A percentile compares a stretch with the other conserved stretches of the same genome.
These are phyloP conservation scores for Trichomonas tenax DNA, from an alignment of 208 protist genomes.

Conservation along the genomic window DNA sequence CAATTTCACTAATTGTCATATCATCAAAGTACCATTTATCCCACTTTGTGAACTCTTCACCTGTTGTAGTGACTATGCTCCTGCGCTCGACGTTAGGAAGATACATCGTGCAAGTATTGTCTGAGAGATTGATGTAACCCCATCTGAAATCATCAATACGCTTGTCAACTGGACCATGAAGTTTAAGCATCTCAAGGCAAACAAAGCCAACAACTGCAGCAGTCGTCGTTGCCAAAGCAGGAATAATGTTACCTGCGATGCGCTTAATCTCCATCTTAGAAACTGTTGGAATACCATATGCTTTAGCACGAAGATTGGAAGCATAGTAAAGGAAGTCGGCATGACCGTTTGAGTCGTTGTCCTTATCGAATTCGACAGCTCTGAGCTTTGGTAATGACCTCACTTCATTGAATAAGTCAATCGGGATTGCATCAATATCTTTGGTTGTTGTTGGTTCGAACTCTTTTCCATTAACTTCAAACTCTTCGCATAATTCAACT, in stretches of 20 bases:
- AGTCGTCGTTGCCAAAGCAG: slow-evolving; percentile 99
- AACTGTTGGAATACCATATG: slow-evolving; percentile 40
- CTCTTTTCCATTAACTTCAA: neutral
- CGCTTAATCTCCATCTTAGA: slow-evolving; percentile 34
- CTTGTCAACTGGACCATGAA: slow-evolving; percentile 41
- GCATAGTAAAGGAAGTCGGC: slow-evolving; percentile 44
- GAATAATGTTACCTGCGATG: slow-evolving; percentile 91
- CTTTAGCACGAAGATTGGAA: slow-evolving; percentile 50
- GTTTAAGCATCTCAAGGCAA: slow-evolving; percentile 85
- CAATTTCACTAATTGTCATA: too few species aligned
- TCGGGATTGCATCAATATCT: neutral
- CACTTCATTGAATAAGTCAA: neutral
- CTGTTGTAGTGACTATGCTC: too few species aligned
- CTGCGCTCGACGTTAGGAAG: neutral
- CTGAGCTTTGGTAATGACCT: neutral
- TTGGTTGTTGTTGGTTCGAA: neutral
- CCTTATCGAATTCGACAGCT: slow-evolving; percentile 51
- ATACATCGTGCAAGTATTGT: neutral
- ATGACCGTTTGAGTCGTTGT: slow-evolving; percentile 57
- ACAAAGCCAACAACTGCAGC: slow-evolving; percentile 91
- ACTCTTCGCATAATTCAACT: neutral
- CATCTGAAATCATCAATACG: neutral
- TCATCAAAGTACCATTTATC: too few species aligned
- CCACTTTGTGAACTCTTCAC: too few species aligned
- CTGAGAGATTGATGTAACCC: neutral